Percentiles rank a stretch among this genome's conserved stretches.
These are phyloP conservation scores for Pelargonium fulgidum DNA, from an alignment of 441 rosid species.

Conservation along the genomic window DNA sequence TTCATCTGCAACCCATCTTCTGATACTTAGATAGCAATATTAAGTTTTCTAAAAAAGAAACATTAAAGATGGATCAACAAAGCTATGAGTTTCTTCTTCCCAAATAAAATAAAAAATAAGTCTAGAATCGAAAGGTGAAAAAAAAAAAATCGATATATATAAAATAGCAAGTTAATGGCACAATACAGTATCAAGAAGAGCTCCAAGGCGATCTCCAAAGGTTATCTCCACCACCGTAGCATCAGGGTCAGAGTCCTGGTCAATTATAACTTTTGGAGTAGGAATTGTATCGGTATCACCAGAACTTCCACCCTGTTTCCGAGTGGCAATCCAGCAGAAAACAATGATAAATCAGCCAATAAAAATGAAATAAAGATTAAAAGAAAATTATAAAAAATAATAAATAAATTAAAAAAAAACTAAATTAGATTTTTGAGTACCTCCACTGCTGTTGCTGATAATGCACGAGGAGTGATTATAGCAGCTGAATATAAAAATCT, in stretches of 20 bases:
- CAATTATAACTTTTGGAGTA: constrained; percentile 84
- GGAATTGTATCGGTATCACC: constrained; percentile 60
- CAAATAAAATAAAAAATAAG: not conserved
- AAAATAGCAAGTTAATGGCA: constrained; percentile 6
- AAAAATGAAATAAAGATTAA: not conserved
- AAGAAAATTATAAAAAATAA: not conserved
- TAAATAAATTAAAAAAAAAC: not conserved
- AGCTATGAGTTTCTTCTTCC: constrained; percentile 9
- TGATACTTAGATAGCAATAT: constrained; percentile 15
- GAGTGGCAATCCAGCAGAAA: constrained; percentile 21
- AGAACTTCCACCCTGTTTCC: constrained; percentile 51
- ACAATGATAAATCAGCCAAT: constrained; percentile 3
- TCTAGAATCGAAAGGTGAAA: too few species aligned
- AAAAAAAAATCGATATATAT: not conserved
- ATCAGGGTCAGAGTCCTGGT: constrained; percentile 88
- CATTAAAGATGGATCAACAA: not conserved
- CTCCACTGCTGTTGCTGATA: constrained; percentile 64
- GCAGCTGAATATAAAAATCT: constrained; percentile 43
- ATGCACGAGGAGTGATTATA: constrained; percentile 38
- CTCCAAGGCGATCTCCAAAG: constrained; percentile 96
- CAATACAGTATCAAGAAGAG: constrained; percentile 82
- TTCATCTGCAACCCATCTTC: constrained; percentile 57
- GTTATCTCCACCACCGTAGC: constrained; percentile 83
- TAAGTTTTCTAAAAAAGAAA: constrained; percentile 10
- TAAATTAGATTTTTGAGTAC: constrained; percentile 30